Evolutionary conservation across 2,329 filamentous ascomycete species (phyloP), one percentile per base, ranked within the genome.

Genomic region (Colletotrichum sp.): DNA sequence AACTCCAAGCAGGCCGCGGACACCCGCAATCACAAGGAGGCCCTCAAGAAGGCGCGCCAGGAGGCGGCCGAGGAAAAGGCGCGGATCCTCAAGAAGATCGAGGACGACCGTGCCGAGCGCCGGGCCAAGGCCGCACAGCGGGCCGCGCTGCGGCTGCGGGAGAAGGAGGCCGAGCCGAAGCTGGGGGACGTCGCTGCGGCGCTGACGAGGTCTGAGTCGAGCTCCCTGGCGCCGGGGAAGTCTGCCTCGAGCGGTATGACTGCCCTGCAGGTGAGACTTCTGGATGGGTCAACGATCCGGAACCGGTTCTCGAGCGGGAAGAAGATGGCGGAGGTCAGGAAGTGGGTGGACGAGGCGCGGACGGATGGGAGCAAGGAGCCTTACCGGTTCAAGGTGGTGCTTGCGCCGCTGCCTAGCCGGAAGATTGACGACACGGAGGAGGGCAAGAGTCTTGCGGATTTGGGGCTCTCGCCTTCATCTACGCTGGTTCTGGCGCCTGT

Each of bases 361-460:
- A 87, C 84, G 13, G 90, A 91, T 59, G 90, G 89, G 24, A 52
- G 44, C 57, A 87, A 89, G 34, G 83, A 88, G 15, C 95, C 95
- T 0, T 99, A 96, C 84, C 94, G 90, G 15, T 96, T 99, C 85
- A 95, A 96, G 81, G 92, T 98, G 64, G 93, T 98, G 44, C 89
- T 98, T 4, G 93, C 94, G 0, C 96, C 96, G 0, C 86, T 92
- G 24, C 95, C 95, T 3, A 97, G 93, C 82, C 92, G 91, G 77
- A 92, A 90, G 12, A 92, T 99, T 74, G 93, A 94, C 39, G 90
- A 93, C 6, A 89, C 91, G 0, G 96, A 98, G 77, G 96, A 98
- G 84, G 89, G 88, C 44, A 88, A 93, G 78, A 88, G 90, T 0
- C 88, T 98, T 0, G 86, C 88, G 16, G 92, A 94, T 7, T 89